A percentile compares a stretch with the other conserved stretches of the same genome.
Conservation (phyloP, 2,329 filamentous ascomycete species). For the Madurella mycetomatis region DNA sequence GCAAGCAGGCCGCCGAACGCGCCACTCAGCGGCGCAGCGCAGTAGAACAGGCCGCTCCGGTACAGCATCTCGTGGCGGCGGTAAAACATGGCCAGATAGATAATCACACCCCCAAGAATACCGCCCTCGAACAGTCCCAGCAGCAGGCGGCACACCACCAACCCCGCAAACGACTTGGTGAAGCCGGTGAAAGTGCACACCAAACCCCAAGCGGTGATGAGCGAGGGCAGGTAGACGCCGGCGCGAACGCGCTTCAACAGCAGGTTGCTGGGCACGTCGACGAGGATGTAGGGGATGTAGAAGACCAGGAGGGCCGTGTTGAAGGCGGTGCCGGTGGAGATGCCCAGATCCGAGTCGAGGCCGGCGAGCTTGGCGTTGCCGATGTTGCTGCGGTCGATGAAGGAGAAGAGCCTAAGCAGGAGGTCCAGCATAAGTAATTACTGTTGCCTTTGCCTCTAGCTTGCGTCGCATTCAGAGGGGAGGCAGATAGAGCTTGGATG, state of each 20-base stretch:
- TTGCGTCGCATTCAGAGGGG: too few species aligned
- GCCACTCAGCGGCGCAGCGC: constrained; percentile 63
- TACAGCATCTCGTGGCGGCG: constrained; percentile 58
- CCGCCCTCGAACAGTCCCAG: constrained; percentile 55
- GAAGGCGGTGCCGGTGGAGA: constrained; percentile 53
- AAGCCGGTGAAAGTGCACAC: constrained; percentile 26
- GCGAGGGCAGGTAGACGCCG: constrained; percentile 59
- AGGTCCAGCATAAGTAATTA: too few species aligned
- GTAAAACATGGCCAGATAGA: constrained; percentile 49
- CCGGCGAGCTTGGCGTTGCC: constrained; percentile 48
- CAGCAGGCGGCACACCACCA: constrained; percentile 36
- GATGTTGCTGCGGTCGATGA: constrained; percentile 51
- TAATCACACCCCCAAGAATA: constrained; percentile 52
- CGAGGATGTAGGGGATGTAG: constrained; percentile 65
- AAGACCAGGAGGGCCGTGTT: constrained; percentile 59
- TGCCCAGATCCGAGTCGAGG: constrained; percentile 34
- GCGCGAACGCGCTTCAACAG: constrained; percentile 61
- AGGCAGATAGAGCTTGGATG: not conserved
- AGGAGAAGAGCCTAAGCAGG: constrained; percentile 48
- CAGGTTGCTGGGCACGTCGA: constrained; percentile 61
- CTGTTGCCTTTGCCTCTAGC: too few species aligned
- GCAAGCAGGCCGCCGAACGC: constrained; percentile 61
- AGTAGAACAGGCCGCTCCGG: constrained; percentile 57
- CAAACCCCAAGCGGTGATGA: constrained; percentile 49
- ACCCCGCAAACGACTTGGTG: constrained; percentile 22